Base-by-base conservation (phyloP, 1,284 basidiomycete species). In the Trichosporon sp. region DNA sequence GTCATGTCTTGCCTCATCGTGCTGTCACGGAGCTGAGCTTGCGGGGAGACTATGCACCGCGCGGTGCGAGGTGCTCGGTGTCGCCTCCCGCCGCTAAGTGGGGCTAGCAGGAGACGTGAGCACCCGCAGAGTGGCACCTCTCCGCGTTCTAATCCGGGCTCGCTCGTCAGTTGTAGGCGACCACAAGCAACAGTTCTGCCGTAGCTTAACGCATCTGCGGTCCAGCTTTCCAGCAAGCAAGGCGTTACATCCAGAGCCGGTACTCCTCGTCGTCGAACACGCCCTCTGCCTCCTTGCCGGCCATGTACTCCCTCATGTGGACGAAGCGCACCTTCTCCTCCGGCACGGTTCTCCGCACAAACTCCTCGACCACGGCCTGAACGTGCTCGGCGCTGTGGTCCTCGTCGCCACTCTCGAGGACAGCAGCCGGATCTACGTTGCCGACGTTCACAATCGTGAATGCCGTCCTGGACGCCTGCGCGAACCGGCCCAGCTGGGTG, bases 211-310 rank as follows among this genome's bases (percentile, higher is more conserved):
- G n/a, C n/a, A n/a, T n/a, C n/a, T n/a, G n/a, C n/a, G n/a, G 18
- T 18, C 38, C 38, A 13, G 38, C n/a, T n/a, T 18, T 18, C 51
- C 21, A 53, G 5, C 5, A 6, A 15, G 15, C 51, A 56, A 32
- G 53, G 12, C 18, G 11, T 15, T 58, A 60, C 27, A 60, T n/a
- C 56, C 56, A 60, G 18, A 60, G 29, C 29, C 29, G 3, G 15
- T 15, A 60, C 56, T 60, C 56, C 3, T 60, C 56, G 18, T 60
- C 56, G 56, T 60, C 56, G 56, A 60, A 60, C 56, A 60, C 56
- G 56, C 56, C 56, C 56, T 60, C 56, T 15, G 56, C 56, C 56
- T 60, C 56, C 15, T 12, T 5, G 8, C 27, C 18, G 3, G 15
- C 7, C 56, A 60, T 60, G 56, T 31, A 60, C 56, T 32, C 29